These are phyloP conservation scores for Musa schizocarpa DNA, from an alignment of 176 grass and related monocot genomes.

Conservation along the genomic window DNA sequence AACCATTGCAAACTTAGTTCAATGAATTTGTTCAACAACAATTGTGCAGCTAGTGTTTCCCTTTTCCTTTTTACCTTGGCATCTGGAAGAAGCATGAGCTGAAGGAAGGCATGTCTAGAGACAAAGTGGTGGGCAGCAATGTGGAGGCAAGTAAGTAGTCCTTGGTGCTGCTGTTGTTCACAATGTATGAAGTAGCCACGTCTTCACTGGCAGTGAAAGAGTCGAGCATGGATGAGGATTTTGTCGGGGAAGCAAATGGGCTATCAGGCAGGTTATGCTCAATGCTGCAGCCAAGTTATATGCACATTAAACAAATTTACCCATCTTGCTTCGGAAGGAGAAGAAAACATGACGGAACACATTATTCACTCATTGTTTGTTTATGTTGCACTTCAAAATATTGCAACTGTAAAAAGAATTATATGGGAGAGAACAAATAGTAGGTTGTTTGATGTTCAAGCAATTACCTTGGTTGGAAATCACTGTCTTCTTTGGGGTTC, in stretches of 20 bases:
- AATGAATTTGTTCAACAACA: background rate
- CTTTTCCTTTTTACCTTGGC: background rate
- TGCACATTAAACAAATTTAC: background rate
- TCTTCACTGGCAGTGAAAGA: background rate
- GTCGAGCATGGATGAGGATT: background rate
- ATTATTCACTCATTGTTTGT: too few relatives aligned
- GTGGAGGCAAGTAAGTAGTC: background rate
- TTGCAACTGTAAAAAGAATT: too few relatives aligned
- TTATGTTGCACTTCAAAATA: too few relatives aligned
- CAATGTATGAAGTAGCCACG: background rate
- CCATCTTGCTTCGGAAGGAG: too few relatives aligned
- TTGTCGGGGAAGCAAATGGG: slow-evolving; percentile 11
- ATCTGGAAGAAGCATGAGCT: slow-evolving; percentile 3
- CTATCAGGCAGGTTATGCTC: slow-evolving; percentile 15
- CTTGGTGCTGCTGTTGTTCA: background rate
- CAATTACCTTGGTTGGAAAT: slow-evolving; percentile 15
- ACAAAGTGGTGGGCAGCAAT: background rate
- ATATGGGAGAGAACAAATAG: background rate
- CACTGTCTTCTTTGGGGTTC: background rate
- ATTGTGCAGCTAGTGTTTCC: background rate
- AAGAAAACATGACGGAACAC: background rate
- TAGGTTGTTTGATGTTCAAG: background rate
- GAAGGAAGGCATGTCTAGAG: slow-evolving; percentile 9
- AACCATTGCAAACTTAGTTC: background rate
- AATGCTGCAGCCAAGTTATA: background rate